Conservation (phyloP, 257 asterid species). For the Nicotiana otophora region DNA sequence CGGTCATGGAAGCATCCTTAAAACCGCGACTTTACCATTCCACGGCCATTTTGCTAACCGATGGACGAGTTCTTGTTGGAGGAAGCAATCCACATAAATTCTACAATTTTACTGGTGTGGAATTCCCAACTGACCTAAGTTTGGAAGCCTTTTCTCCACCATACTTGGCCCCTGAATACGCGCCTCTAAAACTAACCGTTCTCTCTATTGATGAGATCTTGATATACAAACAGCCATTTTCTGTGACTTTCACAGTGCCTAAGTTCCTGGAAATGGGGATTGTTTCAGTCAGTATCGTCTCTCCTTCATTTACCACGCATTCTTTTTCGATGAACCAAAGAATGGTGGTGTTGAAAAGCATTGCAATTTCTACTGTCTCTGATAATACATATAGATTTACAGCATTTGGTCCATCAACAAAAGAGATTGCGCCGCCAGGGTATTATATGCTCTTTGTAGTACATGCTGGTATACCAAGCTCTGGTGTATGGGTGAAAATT, state of each 20-base stretch:
- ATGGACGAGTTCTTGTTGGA: slow-evolving; percentile 55
- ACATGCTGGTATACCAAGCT: slow-evolving; percentile 51
- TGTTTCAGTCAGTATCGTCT: slow-evolving; percentile 38
- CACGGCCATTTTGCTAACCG: slow-evolving; percentile 41
- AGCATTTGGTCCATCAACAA: slow-evolving; percentile 39
- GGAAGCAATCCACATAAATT: slow-evolving; percentile 60
- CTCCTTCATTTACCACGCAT: slow-evolving; percentile 64
- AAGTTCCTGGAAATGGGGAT: slow-evolving; percentile 6
- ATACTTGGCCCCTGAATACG: slow-evolving; percentile 29
- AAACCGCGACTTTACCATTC: slow-evolving; percentile 70
- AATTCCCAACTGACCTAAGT: slow-evolving; percentile 61
- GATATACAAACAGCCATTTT: slow-evolving; percentile 24
- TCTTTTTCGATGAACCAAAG: slow-evolving; percentile 67
- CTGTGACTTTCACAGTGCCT: slow-evolving; percentile 25
- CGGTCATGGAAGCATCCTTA: slow-evolving; percentile 24
- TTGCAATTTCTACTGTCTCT: slow-evolving; percentile 11
- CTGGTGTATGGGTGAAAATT: slow-evolving; percentile 50
- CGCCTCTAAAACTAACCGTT: slow-evolving; percentile 32
- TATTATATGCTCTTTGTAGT: slow-evolving; percentile 57
- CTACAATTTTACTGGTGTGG: slow-evolving; percentile 48
- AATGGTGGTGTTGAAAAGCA: slow-evolving; percentile 46
- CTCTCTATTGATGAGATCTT: slow-evolving; percentile 8
- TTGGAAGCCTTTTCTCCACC: slow-evolving; percentile 66
- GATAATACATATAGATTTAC: slow-evolving; percentile 3
- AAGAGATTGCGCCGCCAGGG: slow-evolving; percentile 65